Evolutionary conservation across 805 yeast genomes (phyloP), one percentile per base, ranked within the genome.

Genomic region (Yarrowia sp.): DNA sequence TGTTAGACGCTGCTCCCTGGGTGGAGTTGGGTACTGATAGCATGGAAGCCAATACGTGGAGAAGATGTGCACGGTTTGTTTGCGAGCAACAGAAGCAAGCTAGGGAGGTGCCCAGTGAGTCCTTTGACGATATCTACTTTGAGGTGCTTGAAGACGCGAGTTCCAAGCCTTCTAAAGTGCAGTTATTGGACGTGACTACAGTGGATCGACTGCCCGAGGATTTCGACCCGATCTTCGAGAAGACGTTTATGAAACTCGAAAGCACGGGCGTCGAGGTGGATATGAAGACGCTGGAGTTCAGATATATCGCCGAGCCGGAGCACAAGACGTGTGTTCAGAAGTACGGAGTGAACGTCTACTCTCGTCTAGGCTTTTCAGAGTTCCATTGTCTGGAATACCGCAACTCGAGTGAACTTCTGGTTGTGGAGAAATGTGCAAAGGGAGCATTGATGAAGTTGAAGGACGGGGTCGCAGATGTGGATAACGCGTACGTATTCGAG

Each of bases 381-480:
- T 50, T 50, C 24, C 55, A 50, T 17, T 33, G 24, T 2, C 14
- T 50, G 55, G 55, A 50, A 34, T 50, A 50, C 40, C 17, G 40
- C 40, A 50, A 34, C n/a, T 50, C 55, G 2, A 15, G 14, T 2
- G 40, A 50, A 24, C n/a, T 50, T 24, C 6, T 50, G 24, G 13
- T 50, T 34, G 55, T 50, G 39, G 55, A 50, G 10, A 17, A 12
- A 9, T 33, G 55, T 15, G 12, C 20, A n/a, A 50, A 12, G 20
- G 55, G 55, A 9, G 55, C 55, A 17, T 17, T 50, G 40, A 33
- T 50, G 55, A n/a, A n/a, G 20, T 50, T 39, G 55, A 50, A 50
- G n/a, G 55, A 50, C 8, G 55, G 55, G 24, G 38, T 33, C 10
- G 15, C 34, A 3, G 55, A 50, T 34, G 40, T 50, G 6, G 40